Base-by-base conservation (phyloP, 164 flowering plant genomes). In the Houttuynia cordata region DNA sequence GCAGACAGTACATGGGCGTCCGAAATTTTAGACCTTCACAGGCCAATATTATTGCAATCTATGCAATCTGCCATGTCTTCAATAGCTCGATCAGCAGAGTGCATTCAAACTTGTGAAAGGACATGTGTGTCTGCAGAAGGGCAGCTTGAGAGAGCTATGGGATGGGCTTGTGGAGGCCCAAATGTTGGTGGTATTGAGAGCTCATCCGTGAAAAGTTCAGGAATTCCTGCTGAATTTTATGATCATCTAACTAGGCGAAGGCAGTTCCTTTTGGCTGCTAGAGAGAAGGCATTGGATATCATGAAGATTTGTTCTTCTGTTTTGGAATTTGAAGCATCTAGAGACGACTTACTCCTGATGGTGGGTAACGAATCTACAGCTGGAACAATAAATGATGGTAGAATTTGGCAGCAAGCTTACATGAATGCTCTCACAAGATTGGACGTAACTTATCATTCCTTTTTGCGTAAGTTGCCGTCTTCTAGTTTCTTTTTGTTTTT, bases 141-240 rank as follows among this genome's bases (percentile, higher is more conserved):
- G 60, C 98, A 89, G 72, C 96, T 93, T 66, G 97, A 93, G 79
- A 81, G 97, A 78, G 96, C 97, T 42, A 93, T 93, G 98, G 85
- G 83, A 22, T 93, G 98, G 98, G 98, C 97, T 58, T 93, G 98
- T 78, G 98, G 86, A 57, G 94, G 86, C 24, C 83, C 93, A 67
- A 82, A 62, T 74, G 57, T 86, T 12, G 77, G 77, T 72, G 67
- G 81, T 34, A 49, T 64, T 55, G 81, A 82, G 60, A 82, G 64
- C 77, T n/a, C 72, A 23, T 75, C 80, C 24, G 63, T 67, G 34
- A 86, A 82, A 73, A 75, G 61, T 73, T 74, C 94, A 20, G 96
- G 97, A 67, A 86, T 92, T 68, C 98, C 98, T 65, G 76, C 83
- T 56, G 85, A 84, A 70, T 93, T 93, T 67, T 91, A 87, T 76